Evolutionary conservation across 202 grass and related monocot species (phyloP).

Genomic region (Zoysia matrella): DNA sequence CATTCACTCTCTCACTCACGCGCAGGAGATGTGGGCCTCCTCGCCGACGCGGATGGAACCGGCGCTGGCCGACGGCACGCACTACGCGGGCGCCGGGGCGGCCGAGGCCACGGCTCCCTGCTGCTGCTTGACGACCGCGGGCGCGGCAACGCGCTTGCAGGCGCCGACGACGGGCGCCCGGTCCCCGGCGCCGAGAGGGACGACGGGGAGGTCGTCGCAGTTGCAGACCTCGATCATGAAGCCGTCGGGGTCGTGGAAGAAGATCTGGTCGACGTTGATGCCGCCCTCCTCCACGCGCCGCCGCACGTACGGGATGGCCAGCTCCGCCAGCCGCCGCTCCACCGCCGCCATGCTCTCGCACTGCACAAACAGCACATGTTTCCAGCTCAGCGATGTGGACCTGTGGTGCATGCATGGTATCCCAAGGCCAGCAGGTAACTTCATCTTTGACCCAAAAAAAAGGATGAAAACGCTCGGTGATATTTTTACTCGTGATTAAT

Average conservation of each 20-base stretch:
- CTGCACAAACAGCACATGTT: conserved; percentile 21
- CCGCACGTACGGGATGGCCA: conserved; percentile 56
- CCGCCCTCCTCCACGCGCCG: conserved; percentile 72
- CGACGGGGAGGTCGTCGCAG: conserved; percentile 81
- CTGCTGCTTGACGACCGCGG: background rate
- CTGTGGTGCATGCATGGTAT: too few species aligned
- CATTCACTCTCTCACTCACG: background rate
- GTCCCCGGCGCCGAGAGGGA: conserved; percentile 47
- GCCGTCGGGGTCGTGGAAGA: conserved; percentile 95
- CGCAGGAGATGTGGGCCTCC: conserved; percentile 63
- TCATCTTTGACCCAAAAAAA: too few species aligned
- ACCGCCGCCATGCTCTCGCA: conserved; percentile 85
- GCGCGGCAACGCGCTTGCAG: too few species aligned
- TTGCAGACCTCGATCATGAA: conserved; percentile 98
- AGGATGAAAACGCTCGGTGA: too few species aligned
- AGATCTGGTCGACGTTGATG: conserved; percentile 85
- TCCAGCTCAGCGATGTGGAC: too few species aligned
- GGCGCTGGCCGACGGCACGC: conserved; percentile 8
- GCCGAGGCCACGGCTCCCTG: background rate
- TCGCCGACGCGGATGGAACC: conserved; percentile 42
- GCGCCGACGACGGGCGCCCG: too few species aligned
- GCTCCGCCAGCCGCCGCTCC: conserved; percentile 72
- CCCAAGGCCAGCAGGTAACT: too few species aligned
- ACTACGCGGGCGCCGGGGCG: background rate
- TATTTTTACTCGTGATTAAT: too few species aligned